Conservation (phyloP, 2,329 filamentous ascomycete species). For the Xylaria sp. region DNA sequence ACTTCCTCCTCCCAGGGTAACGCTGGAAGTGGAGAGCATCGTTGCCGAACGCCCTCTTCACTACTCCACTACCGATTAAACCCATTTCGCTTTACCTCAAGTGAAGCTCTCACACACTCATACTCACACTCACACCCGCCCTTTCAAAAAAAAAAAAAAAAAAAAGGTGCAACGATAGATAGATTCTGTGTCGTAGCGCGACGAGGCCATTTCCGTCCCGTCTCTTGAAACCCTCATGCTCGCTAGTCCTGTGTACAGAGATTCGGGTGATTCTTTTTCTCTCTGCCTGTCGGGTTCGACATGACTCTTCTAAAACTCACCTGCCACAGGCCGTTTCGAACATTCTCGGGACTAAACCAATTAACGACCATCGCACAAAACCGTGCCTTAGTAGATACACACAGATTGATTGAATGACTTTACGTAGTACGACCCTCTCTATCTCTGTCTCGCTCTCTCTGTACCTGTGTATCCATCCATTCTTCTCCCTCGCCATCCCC, state of each 20-base stretch:
- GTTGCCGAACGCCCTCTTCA: slow-evolving; percentile 8
- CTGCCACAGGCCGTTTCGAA: slow-evolving; percentile 33
- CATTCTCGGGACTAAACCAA: slow-evolving; percentile 33
- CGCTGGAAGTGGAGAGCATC: slow-evolving; percentile 17
- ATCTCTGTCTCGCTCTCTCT: slow-evolving; percentile 1
- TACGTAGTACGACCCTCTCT: slow-evolving; percentile 8
- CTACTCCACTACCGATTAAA: slow-evolving; percentile 3
- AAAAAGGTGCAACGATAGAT: slow-evolving; percentile 13
- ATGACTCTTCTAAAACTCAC: slow-evolving; percentile 27
- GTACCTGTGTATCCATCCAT: neutral
- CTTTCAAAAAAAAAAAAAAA: no score
- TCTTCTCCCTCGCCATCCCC: slow-evolving; percentile 27
- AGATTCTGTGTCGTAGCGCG: slow-evolving; percentile 34
- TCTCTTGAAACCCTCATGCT: slow-evolving; percentile 38
- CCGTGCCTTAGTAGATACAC: slow-evolving; percentile 24
- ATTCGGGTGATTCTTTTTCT: slow-evolving; percentile 46
- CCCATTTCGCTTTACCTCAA: slow-evolving; percentile 5
- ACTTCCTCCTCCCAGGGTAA: slow-evolving; percentile 13
- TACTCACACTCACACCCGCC: slow-evolving; percentile 2
- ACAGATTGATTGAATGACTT: slow-evolving; percentile 12
- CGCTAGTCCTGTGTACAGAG: slow-evolving; percentile 29
- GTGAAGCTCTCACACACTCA: neutral
- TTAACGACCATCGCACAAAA: slow-evolving; percentile 29
- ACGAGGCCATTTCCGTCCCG: slow-evolving; percentile 34
- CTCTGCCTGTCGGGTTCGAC: no score